Conservation (phyloP, 352 stramenopile species). For the Phytophthora parvispora region DNA sequence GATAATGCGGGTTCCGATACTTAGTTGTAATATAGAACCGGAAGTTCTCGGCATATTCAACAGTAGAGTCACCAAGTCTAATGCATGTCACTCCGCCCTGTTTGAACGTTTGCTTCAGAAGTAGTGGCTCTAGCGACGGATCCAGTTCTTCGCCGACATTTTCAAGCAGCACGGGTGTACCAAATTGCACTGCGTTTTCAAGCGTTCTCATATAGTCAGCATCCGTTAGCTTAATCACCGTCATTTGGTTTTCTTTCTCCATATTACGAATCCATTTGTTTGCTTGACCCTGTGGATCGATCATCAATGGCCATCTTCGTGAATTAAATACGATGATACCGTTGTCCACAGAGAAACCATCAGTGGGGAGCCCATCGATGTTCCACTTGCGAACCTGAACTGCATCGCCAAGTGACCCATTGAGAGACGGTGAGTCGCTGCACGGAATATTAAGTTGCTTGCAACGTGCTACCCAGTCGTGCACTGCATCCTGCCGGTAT, state of each 20-base stretch:
- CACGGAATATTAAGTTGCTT: conserved; percentile 87
- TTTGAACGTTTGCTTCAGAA: conserved; percentile 96
- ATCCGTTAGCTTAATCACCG: conserved; percentile 96
- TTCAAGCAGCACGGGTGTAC: conserved; percentile 92
- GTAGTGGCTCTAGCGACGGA: conserved; percentile 93
- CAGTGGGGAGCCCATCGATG: conserved; percentile 95
- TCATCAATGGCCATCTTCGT: conserved; percentile 95
- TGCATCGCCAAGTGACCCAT: conserved; percentile 91
- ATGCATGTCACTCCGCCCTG: conserved; percentile 94
- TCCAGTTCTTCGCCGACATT: conserved; percentile 95
- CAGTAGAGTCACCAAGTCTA: conserved; percentile 92
- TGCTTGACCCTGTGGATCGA: conserved; percentile 95
- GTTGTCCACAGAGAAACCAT: conserved; percentile 96
- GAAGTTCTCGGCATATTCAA: conserved; percentile 94
- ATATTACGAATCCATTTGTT: conserved; percentile 98
- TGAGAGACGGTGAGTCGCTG: conserved; percentile 88
- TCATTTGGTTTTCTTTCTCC: conserved; percentile 91
- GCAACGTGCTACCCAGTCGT: conserved; percentile 82
- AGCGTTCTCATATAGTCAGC: conserved; percentile 94
- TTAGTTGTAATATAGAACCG: conserved; percentile 97
- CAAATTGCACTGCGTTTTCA: conserved; percentile 95
- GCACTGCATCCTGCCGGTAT: conserved; percentile 81
- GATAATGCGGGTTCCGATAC: conserved; percentile 94
- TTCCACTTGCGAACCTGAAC: conserved; percentile 96
- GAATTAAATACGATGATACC: conserved; percentile 97